Percentiles rank a stretch among this genome's conserved stretches.
Conservation (phyloP, 1,284 basidiomycete genomes). For the Austroboletus niveus region DNA sequence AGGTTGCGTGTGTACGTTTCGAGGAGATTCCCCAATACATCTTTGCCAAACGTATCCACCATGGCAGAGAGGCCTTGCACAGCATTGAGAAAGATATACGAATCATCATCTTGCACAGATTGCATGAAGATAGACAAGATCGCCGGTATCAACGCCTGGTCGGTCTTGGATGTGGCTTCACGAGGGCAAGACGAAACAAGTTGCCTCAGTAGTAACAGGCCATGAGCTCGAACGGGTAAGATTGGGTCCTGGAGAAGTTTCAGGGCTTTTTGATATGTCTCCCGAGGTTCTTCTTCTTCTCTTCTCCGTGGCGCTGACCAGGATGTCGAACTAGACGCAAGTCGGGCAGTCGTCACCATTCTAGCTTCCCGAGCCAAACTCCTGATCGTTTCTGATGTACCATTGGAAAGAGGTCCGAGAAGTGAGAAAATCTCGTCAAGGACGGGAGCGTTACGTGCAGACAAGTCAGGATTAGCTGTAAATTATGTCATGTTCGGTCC, state of each 20-base stretch:
- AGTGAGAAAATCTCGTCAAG: constrained; percentile 71
- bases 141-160: constrained; percentile 69
- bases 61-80: constrained; percentile 86
- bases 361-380: constrained; percentile 73
- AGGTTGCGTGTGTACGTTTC: constrained; percentile 59
- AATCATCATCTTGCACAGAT: constrained; percentile 88
- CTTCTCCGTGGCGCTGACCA: constrained; percentile 28
- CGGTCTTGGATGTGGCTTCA: constrained; percentile 19
- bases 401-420: constrained; percentile 53
- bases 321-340: constrained; percentile 44
- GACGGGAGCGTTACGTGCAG: constrained; percentile 56
- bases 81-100: constrained; percentile 92
- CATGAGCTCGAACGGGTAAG: constrained; percentile 94
- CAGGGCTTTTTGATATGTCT: constrained; percentile 84
- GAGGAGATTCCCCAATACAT: constrained; percentile 67
- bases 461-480: constrained; percentile 70
- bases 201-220: constrained; percentile 79
- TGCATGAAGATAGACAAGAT: constrained; percentile 89
- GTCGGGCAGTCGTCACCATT: constrained; percentile 77
- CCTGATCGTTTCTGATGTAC: constrained; percentile 15
- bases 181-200: constrained; percentile 51
- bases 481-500: constrained; percentile 2
- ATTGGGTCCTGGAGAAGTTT: constrained; percentile 89
- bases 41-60: constrained; percentile 74
- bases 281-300: constrained; percentile 46